Percentiles rank a stretch among this genome's conserved stretches.
These are phyloP conservation scores for Colletotrichum magnum DNA, from an alignment of 2,329 filamentous ascomycete genomes.

Conservation along the genomic window DNA sequence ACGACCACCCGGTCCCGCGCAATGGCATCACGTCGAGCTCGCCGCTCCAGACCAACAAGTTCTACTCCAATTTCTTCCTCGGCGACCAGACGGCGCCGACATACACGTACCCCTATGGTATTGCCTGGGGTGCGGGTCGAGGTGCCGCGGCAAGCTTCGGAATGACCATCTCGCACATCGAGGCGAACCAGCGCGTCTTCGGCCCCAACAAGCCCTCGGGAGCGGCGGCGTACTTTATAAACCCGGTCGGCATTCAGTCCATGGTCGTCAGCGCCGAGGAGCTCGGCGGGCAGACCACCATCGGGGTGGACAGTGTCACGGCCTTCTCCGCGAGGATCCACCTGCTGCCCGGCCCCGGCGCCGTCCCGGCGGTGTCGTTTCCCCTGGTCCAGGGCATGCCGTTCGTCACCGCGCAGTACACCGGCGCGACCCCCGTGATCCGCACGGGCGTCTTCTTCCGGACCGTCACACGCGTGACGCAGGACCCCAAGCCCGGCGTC, in stretches of 20 bases:
- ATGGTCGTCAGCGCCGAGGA: slow-evolving; percentile 85
- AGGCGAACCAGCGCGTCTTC: slow-evolving; percentile 76
- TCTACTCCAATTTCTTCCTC: slow-evolving; percentile 86
- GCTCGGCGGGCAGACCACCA: slow-evolving; percentile 71
- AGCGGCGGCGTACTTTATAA: slow-evolving; percentile 81
- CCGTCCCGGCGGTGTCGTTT: slow-evolving; percentile 76
- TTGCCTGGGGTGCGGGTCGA: slow-evolving; percentile 76
- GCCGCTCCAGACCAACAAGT: slow-evolving; percentile 82
- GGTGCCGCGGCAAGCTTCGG: slow-evolving; percentile 80
- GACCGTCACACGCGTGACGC: slow-evolving; percentile 70
- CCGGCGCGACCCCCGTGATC: slow-evolving; percentile 77
- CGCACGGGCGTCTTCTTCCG: slow-evolving; percentile 83
- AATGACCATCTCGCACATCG: slow-evolving; percentile 81
- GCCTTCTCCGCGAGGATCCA: slow-evolving; percentile 77
- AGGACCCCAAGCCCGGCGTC: slow-evolving; percentile 73
- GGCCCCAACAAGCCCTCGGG: slow-evolving; percentile 70
- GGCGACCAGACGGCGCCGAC: slow-evolving; percentile 77
- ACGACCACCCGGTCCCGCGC: slow-evolving; percentile 72
- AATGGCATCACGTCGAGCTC: slow-evolving; percentile 61
- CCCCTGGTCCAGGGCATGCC: slow-evolving; percentile 92
- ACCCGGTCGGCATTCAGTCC: slow-evolving; percentile 86
- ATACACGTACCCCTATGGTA: slow-evolving; percentile 82
- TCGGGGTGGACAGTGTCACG: slow-evolving; percentile 68
- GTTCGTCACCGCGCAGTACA: slow-evolving; percentile 85
- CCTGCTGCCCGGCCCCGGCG: slow-evolving; percentile 68